These are phyloP conservation scores for Mycena crocata DNA, from an alignment of 768 basidiomycete genomes.

Conservation along the genomic window DNA sequence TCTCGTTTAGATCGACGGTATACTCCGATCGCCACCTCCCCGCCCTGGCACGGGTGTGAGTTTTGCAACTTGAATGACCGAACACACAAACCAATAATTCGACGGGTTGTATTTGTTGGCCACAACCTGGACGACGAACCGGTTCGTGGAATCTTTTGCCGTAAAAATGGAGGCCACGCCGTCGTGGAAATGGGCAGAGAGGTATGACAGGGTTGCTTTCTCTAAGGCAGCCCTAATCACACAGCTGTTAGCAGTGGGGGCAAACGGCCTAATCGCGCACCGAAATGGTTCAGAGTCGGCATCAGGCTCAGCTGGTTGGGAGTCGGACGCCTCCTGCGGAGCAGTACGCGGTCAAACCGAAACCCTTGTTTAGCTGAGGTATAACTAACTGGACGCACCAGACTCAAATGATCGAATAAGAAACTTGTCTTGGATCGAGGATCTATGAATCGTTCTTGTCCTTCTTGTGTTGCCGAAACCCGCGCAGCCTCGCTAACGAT, in stretches of 20 bases:
- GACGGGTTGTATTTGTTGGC: constrained; percentile 95
- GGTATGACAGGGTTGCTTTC: constrained; percentile 71
- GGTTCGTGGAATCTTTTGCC: constrained; percentile 52
- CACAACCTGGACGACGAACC: constrained; percentile 85
- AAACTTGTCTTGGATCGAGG: constrained; percentile 84
- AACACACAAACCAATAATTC: constrained; percentile 99
- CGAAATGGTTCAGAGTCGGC: constrained; percentile 80
- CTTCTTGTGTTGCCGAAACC: constrained; percentile 53
- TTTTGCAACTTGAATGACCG: too few species aligned
- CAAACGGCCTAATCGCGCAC: too few species aligned
- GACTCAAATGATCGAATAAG: constrained; percentile 84
- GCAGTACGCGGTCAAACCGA: constrained; percentile 23
- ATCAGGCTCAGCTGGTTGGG: constrained; percentile 70
- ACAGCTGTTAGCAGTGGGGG: constrained; percentile 1
- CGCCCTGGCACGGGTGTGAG: constrained; percentile 68
- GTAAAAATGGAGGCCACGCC: constrained; percentile 84
- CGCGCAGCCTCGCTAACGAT: constrained; percentile 83
- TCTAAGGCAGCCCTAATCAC: constrained; percentile 75
- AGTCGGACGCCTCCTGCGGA: constrained; percentile 80
- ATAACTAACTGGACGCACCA: constrained; percentile 62
- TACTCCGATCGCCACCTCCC: constrained; percentile 96
- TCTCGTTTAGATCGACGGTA: constrained; percentile 71
- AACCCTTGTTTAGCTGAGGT: not conserved
- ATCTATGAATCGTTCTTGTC: constrained; percentile 83
- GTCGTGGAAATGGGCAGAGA: constrained; percentile 84